Evolutionary conservation across 106 monocot species (phyloP), one percentile per base, ranked within the genome.

Genomic region (Agapanthus africanus): DNA sequence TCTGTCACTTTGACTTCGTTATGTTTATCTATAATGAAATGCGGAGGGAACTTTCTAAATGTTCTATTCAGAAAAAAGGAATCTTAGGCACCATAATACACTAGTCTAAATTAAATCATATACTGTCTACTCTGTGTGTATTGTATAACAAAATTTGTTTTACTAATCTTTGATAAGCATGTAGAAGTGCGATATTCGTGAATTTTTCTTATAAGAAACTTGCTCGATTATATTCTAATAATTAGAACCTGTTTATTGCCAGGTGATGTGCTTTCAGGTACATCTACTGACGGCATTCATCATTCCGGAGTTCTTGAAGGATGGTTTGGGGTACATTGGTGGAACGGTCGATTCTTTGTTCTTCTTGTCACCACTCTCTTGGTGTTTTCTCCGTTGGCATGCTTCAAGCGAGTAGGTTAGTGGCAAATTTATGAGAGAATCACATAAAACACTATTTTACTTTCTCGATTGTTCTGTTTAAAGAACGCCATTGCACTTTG

Each of bases 201-300:
- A 31, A 62, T 8, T 62, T 59, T 8, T n/a, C n/a, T 34, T 56
- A 38, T 6, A 2, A 59, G 13, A 32, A n/a, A 34, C 15, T 61
- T 33, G 18, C 40, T 26, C 26, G 7, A 33, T n/a, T 22, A 40
- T 63, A 38, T 41, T 11, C 9, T 50, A 19, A 42, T 40, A 68
- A 27, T 18, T 32, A 31, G n/a, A 32, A 16, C 69, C n/a, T 15
- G 33, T 37, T 70, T 32, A 7, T 71, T 28, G 37, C 10, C 57
- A 91, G 95, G 95, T 62, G 95, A 95, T 75, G 95, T 95, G 71
- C 81, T 95, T 23, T 91, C 91, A 18, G 91, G 95, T 46, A 91
- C 91, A 71, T 76, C 88, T 44, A 72, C 88, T 18, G 73, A 74
- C 56, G 91, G 88, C 13, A 76, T 63, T 40, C 91, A 88, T 64